These are phyloP conservation scores for Monosporozyma unispora DNA, from an alignment of 805 yeast genomes.

Conservation along the genomic window DNA sequence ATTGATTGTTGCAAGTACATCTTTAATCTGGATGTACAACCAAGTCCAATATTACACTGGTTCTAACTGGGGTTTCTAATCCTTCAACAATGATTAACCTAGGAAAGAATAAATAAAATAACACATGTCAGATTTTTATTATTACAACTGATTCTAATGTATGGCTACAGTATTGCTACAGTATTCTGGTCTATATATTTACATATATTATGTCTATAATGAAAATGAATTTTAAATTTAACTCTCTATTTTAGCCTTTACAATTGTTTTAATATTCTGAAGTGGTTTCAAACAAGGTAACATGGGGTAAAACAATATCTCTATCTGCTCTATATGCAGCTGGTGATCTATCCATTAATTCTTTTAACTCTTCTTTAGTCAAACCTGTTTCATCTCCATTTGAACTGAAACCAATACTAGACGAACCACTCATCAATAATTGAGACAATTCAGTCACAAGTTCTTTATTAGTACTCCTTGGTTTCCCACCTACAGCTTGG, in stretches of 20 bases:
- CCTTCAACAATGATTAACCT: too few relatives aligned
- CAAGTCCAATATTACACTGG: slow-evolving; percentile 60
- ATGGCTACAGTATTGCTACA: neutral
- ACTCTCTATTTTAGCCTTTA: neutral
- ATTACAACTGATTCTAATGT: neutral
- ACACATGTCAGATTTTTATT: neutral
- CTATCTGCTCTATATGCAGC: slow-evolving; percentile 33
- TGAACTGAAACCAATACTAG: slow-evolving; percentile 28
- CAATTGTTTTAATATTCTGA: slow-evolving; percentile 13
- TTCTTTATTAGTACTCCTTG: slow-evolving; percentile 23
- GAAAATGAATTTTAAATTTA: neutral
- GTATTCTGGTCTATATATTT: neutral
- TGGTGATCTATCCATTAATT: slow-evolving; percentile 40
- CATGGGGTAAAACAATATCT: slow-evolving; percentile 27
- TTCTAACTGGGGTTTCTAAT: neutral
- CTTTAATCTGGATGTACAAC: slow-evolving; percentile 71
- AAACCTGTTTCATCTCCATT: slow-evolving; percentile 23
- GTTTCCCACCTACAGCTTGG: slow-evolving; percentile 11
- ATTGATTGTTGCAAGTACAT: slow-evolving; percentile 62
- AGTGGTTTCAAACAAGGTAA: slow-evolving; percentile 34
- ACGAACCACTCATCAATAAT: slow-evolving; percentile 34
- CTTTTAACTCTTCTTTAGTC: slow-evolving; percentile 37
- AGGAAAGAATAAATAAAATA: neutral
- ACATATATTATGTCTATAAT: neutral
- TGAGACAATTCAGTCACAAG: slow-evolving; percentile 35